Evolutionary conservation across 495 filamentous ascomycete species (phyloP).

Genomic region (Sordaria brevicollis): DNA sequence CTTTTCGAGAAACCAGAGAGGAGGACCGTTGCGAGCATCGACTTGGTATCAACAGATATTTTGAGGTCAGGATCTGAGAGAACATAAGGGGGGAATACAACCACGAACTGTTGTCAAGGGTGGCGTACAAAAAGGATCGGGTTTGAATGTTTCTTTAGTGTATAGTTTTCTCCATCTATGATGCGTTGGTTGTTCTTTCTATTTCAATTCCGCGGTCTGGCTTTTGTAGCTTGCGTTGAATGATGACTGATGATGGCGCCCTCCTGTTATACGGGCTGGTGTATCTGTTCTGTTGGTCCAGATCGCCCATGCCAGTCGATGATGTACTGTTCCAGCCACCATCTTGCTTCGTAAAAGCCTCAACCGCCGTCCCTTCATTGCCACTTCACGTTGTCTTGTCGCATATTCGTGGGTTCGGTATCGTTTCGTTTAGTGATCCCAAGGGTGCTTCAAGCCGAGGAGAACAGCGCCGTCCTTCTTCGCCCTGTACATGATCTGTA

Average conservation of each 20-base stretch:
- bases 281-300: not conserved
- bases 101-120: not conserved
- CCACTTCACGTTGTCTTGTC: not conserved
- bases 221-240: not conserved
- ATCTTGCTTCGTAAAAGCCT: not conserved
- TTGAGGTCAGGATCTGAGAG: not conserved
- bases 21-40: not conserved
- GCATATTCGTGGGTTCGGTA: not conserved
- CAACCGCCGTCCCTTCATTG: not conserved
- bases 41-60: not conserved
- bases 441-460: slow-evolving; percentile 92
- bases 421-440: slow-evolving; percentile 67
- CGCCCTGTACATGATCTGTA: slow-evolving; percentile 84
- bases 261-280: not conserved
- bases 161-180: not conserved
- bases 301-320: not conserved
- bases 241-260: not conserved
- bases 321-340: not conserved
- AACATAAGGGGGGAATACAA: not conserved
- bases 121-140: not conserved
- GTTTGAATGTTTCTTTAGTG: not conserved
- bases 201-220: not conserved
- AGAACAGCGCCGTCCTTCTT: slow-evolving; percentile 85
- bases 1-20: slow-evolving; percentile 43
- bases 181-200: not conserved